Conservation (phyloP, 148 eudicot species). For the Rhododendron simsii region DNA sequence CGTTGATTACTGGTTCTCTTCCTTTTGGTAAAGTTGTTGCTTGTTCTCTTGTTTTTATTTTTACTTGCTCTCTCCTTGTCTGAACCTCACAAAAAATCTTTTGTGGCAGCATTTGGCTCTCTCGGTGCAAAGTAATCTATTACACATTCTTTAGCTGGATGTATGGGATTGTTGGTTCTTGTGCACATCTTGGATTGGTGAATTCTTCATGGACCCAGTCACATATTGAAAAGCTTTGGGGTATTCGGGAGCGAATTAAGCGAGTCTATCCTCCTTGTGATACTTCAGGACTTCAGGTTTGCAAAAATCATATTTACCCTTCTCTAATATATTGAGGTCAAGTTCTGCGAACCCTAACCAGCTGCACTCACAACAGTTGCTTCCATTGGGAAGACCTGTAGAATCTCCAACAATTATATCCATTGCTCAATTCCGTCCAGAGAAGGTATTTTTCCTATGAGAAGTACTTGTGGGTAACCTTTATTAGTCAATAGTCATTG, state of each 20-base stretch:
- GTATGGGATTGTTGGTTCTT: conserved; percentile 91
- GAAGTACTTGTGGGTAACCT: conserved; percentile 15
- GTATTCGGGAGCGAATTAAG: conserved; percentile 58
- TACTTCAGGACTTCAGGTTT: conserved; percentile 88
- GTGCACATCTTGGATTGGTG: conserved; percentile 86
- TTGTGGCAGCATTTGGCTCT: conserved; percentile 64
- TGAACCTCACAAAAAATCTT: conserved; percentile 12
- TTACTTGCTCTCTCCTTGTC: not conserved
- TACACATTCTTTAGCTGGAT: conserved; percentile 79
- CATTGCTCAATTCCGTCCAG: conserved; percentile 99
- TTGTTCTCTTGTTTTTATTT: not conserved
- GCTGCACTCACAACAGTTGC: conserved; percentile 39
- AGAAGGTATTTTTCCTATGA: conserved; percentile 61
- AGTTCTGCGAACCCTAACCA: not conserved
- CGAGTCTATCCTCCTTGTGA: conserved; percentile 98
- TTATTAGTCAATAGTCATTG: not conserved
- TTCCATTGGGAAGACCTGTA: conserved; percentile 67
- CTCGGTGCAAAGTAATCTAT: conserved; percentile 74
- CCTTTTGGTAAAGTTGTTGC: not conserved
- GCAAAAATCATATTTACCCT: conserved; percentile 7
- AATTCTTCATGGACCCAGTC: conserved; percentile 94
- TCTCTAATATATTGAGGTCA: not conserved
- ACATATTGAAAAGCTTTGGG: conserved; percentile 89
- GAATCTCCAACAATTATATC: conserved; percentile 58
- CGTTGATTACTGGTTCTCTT: not conserved